Base-by-base conservation (phyloP, 2,329 filamentous ascomycete species). In the Torrubiellomyces zombiae region DNA sequence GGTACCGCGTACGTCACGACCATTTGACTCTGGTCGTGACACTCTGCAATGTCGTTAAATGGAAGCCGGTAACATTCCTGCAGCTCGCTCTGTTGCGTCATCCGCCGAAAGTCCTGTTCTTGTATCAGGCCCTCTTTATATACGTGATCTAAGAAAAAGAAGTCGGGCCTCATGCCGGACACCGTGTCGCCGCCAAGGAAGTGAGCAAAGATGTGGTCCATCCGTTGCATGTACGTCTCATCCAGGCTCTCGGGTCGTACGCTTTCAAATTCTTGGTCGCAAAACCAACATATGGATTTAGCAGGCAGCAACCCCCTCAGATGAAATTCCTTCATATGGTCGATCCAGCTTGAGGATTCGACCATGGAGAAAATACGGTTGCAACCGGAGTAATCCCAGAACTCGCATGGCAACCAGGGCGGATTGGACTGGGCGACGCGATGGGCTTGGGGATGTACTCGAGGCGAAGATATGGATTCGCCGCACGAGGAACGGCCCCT, bases 171-270 rank as follows among this genome's bases (percentile, higher is more conserved):
- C 24, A 45, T 44, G 4, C 48, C 11, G 0, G 32, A 15, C 1
- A 22, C 27, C 6, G 28, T 35, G 5, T 35, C 27, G 0, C 43
- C 46, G 3, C 40, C 20, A 9, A 38, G 27, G 20, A 63, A 48
- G 30, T 71, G 66, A 0, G 29, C 28, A 1, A 43, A 50, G 24
- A 69, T 60, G 33, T 72, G 67, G 3, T 38, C 16, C 58, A 70
- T 60, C 3, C 65, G 53, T 1, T 32, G 11, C 0, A 29, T 16
- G 27, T 58, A 62, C 17, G 47, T 36, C 3, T 26, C 21, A n/a
- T 24, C 21, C 7, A 25, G 31, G 10, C 38, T 34, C 0, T 29
- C 32, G 1, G 26, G 25, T 2, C 7, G 23, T 0, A 22, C 25
- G 0, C 32, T 22, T 1, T 20, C 23, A 28, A 59, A 63, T 0